Base-by-base conservation (phyloP, 2,329 filamentous ascomycete species). In the Beauveria bassiana region DNA sequence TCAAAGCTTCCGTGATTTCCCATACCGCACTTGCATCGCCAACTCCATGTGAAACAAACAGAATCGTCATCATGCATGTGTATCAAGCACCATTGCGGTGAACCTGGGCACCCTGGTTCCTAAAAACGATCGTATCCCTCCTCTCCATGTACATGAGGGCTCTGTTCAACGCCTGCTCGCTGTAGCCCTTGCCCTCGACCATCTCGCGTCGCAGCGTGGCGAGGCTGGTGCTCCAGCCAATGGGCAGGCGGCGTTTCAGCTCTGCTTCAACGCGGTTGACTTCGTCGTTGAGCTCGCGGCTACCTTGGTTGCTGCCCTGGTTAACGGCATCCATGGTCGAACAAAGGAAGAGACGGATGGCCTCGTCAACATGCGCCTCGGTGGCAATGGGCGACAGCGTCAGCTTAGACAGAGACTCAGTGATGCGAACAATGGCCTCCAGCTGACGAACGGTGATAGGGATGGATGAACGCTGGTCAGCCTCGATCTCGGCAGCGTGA, bases 321-420 rank as follows among this genome's bases (percentile, higher is more conserved):
- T 91, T 93, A 61, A 98, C 92, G 8, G 95, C 95, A 70, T 99
- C 93, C 95, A 99, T 98, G 62, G 95, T 99, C 3, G 88, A 93
- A 66, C 93, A 95, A 34, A 99, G 79, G 86, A 99, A 99, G 18
- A 99, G 83, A 0, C 95, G 88, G 69, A 99, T 99, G 2, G 95
- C 95, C 77, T 99, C 95, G 70, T 99, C 93, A 58, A 99, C 95
- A 70, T 99, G 95, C 52, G 86, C 81, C 74, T 97, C 93, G 0
- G 89, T 93, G 2, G 93, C 95, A 47, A 97, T 82, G 3, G 93
- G 88, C 0, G 89, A 91, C 9, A 99, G 83, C 0, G 89, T 87
- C 49, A 99, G 80, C 74, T 99, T 99, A 61, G 95, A 95, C 2
- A 99, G 84, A 0, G 95, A 92, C 73, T 99, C 95, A 3, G 93